Evolutionary conservation across 352 stramenopile species (phyloP), one percentile per base, ranked within the genome.

Genomic region (Elongisporangium senticosum): DNA sequence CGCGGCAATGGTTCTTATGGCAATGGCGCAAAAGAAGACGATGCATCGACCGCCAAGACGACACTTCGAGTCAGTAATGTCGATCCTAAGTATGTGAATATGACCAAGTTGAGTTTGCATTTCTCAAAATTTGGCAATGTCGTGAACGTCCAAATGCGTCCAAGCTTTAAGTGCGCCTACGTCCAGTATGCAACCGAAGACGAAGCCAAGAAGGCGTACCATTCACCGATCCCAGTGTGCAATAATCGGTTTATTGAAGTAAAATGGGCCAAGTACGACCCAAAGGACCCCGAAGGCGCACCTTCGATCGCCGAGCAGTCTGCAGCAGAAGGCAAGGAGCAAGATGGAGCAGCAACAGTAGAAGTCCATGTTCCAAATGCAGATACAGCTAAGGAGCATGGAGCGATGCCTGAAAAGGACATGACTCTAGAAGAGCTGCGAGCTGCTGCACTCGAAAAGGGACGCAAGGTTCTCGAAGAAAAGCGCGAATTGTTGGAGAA

Each of bases 181-280:
- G 82, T 95, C 55, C 86, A 95, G 56, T 95, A 93, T 64, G 82
- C 82, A 53, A 93, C 69, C 5, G 78, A 90, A 53, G 83, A 90
- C 3, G 79, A 90, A 54, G 86, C 86, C 7, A 88, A 87, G 65
- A 91, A 90, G 59, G 86, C 86, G 20, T 93, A 93, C 69, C 84
- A 93, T 58, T 95, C 86, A 47, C 86, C 86, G 0, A 86, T 93
- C 10, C 83, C 86, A 51, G 86, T 95, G 48, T 95, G 86, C 75
- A 95, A 95, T 63, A 95, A 95, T 63, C 83, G 86, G 8, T 95
- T 95, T 61, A 95, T 95, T 49, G 81, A 87, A 49, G 86, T 95
- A 21, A 93, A 93, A 61, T 93, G 84, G 78, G 86, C 86, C 40
- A 90, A 80, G 54, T 89, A 91, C 61, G 85, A 92, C 40, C 71